Percentiles rank a stretch among this genome's conserved stretches.
phyloP scores from a whole-genome alignment of 345 rosid genomes.

The Cardiospermum halicacabum region DNA sequence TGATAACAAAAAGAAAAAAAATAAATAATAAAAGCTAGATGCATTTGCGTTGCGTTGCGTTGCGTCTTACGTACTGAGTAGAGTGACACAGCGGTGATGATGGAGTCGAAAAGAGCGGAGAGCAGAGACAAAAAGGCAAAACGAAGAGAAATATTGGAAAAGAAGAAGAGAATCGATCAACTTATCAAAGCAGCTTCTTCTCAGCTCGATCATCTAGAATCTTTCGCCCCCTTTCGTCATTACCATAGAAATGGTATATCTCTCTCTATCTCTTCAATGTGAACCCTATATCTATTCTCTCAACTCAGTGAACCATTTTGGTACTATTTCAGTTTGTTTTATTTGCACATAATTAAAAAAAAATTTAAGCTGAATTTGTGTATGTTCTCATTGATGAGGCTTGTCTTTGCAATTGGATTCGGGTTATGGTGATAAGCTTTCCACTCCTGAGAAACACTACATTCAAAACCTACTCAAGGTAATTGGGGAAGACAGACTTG shows the following conservation, averaged over 20 bases:
- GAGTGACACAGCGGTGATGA: not conserved
- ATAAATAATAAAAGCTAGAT: too few species aligned
- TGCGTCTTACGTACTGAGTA: too few species aligned
- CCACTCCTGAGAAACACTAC: conserved; percentile 43
- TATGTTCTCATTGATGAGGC: conserved; percentile 32
- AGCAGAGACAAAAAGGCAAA: conserved; percentile 37
- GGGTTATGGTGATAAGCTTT: conserved; percentile 65
- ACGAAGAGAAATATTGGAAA: conserved; percentile 53
- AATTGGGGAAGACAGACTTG: not conserved
- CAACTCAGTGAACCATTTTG: not conserved
- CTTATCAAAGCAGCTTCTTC: conserved; percentile 63
- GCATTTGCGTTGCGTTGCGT: too few species aligned
- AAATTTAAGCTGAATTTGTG: not conserved
- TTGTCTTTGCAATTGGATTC: conserved; percentile 54
- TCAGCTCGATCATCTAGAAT: conserved; percentile 50
- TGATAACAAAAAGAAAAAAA: too few species aligned
- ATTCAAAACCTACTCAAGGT: conserved; percentile 67
- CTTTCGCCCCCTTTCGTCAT: conserved; percentile 52
- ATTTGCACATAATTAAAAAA: not conserved
- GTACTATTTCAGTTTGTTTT: not conserved
- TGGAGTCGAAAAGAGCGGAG: conserved; percentile 30
- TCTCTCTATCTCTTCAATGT: not conserved
- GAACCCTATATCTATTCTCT: not conserved
- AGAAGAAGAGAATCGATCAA: conserved; percentile 53
- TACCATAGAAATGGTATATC: conserved; percentile 51